Percentiles rank a stretch among this genome's conserved stretches.
These are phyloP conservation scores for Peronosclerospora sorghi DNA, from an alignment of 352 stramenopile species.

Conservation along the genomic window DNA sequence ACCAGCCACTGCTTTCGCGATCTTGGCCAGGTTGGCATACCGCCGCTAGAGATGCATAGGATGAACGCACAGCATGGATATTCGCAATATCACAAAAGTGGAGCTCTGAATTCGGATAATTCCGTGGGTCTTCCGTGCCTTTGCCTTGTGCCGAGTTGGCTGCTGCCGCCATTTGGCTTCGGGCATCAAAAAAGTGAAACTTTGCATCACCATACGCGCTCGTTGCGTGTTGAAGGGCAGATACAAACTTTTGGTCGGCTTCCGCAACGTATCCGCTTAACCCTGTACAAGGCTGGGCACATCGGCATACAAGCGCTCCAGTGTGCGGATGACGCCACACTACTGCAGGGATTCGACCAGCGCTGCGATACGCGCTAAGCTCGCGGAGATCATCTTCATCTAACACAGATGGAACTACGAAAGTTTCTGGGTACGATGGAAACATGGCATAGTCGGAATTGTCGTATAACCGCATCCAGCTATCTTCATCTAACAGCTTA, in stretches of 20 bases:
- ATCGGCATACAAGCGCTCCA: constrained; percentile 83
- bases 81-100: constrained; percentile 98
- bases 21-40: constrained; percentile 74
- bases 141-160: constrained; percentile 81
- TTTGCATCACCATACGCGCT: constrained; percentile 43
- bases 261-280: constrained; percentile 74
- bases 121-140: constrained; percentile 86
- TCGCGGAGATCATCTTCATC: constrained; percentile 84
- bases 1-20: constrained; percentile 68
- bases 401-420: constrained; percentile 89
- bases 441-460: constrained; percentile 86
- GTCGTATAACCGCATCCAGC: constrained; percentile 77
- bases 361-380: constrained; percentile 88
- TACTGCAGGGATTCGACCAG: constrained; percentile 87
- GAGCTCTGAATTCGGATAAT: constrained; percentile 92
- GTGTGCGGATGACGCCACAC: constrained; percentile 89
- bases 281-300: constrained; percentile 74
- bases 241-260: constrained; percentile 73
- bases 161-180: constrained; percentile 76
- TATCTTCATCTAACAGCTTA: constrained; percentile 68
- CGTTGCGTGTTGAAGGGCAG: constrained; percentile 55
- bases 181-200: constrained; percentile 83
- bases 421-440: constrained; percentile 88
- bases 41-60: constrained; percentile 60
- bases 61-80: constrained; percentile 95